Evolutionary conservation across 345 rosid genomes (phyloP), one percentile per base, ranked within the genome.

Genomic region (Sisymbrium altissimum): DNA sequence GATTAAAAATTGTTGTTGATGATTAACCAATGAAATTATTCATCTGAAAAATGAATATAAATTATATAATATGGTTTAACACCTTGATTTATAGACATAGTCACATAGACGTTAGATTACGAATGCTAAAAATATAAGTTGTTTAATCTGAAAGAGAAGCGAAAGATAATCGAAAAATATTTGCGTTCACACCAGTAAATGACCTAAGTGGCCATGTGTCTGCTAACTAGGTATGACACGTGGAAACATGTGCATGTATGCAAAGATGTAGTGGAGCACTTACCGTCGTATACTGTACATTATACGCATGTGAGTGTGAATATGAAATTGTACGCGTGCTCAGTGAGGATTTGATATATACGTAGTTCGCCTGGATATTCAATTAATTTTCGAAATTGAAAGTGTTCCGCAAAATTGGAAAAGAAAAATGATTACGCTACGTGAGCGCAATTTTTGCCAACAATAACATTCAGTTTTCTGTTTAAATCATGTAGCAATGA

Each of bases 181-280:
- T 36, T 10, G 25, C 52, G 72, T 74, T 74, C 78, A 74, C 72
- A 74, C 45, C 3, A 19, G 29, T 7, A 3, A 6, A 43, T 6
- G 2, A 25, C 1, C 9, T 6, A 19, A n/a, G 0, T 4, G 1
- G 62, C 30, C 69, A 52, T 36, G 61, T 50, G 53, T 68, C 12
- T 5, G 35, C 0, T 3, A 9, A 2, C 2, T 0, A 8, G 3
- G 19, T 13, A 3, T 19, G 70, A 39, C 50, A 54, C 33, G 65
- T 70, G 38, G 29, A 53, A 40, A 11, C 7, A 5, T 44, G 14
- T 6, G 57, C 36, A 46, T 21, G 36, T 58, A 30, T 36, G 39
- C 11, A 36, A 36, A 33, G 1, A 33, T 7, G 9, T 33, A n/a
- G n/a, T n/a, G n/a, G n/a, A n/a, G n/a, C n/a, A n/a, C n/a, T n/a